Evolutionary conservation across 2,329 filamentous ascomycete species (phyloP).

Genomic region (Leptographium procerum): DNA sequence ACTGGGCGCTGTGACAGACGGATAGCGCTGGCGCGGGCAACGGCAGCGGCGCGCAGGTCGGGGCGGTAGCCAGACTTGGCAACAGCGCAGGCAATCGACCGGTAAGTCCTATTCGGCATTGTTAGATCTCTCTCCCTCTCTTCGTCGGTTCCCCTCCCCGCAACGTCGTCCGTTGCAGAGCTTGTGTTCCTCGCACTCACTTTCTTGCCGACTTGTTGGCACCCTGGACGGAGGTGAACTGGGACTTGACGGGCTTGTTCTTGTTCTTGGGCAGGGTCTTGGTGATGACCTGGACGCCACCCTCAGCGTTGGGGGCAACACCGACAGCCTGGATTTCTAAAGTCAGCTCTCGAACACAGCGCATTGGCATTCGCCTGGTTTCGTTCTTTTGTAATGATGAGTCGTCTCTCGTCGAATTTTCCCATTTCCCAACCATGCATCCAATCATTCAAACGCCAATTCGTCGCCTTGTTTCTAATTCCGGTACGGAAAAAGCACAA

Average conservation of each 20-base stretch:
- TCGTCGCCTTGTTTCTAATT: not conserved
- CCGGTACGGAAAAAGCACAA: not conserved
- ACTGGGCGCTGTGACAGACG: conserved; percentile 65
- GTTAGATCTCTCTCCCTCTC: not conserved
- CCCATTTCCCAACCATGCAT: not conserved
- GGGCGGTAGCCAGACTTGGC: conserved; percentile 78
- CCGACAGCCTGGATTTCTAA: conserved; percentile 58
- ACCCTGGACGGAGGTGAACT: conserved; percentile 57
- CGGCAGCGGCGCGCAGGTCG: conserved; percentile 66
- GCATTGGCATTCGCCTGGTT: too few species aligned
- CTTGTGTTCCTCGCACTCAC: conserved; percentile 37
- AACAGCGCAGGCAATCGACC: conserved; percentile 68
- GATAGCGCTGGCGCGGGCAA: conserved; percentile 80
- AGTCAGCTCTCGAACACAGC: not conserved
- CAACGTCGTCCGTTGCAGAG: too few species aligned
- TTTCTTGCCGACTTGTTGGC: conserved; percentile 65
- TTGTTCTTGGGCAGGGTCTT: conserved; percentile 69
- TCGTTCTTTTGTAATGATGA: not conserved
- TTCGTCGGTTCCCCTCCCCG: too few species aligned
- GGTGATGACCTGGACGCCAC: conserved; percentile 67
- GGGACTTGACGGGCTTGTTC: conserved; percentile 61
- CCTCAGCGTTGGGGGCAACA: conserved; percentile 63
- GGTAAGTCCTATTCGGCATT: conserved; percentile 59
- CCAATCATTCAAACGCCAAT: not conserved
- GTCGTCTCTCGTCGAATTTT: not conserved